phyloP scores from a whole-genome alignment of 345 rosid genomes.

The Dipteronia sinensis region DNA sequence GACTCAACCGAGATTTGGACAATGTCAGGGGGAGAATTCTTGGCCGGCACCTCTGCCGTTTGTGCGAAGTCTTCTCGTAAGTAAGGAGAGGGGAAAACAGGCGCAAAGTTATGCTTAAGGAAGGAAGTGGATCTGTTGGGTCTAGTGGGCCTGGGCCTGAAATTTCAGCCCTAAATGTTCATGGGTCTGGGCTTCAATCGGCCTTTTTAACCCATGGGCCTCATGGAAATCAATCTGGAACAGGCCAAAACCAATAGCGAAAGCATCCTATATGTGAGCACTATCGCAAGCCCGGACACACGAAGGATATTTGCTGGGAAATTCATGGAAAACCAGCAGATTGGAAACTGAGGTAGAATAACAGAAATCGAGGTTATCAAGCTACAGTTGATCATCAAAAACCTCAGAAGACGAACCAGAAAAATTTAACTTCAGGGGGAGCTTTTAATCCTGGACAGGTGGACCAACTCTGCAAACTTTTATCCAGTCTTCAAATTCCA shows the following conservation, averaged over 20 bases:
- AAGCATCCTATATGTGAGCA: neutral
- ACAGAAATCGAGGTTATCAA: neutral
- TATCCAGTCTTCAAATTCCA: neutral
- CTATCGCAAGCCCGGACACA: neutral
- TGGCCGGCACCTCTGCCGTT: neutral
- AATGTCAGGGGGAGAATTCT: neutral
- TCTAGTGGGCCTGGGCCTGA: no score
- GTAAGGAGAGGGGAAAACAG: neutral
- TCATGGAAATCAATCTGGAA: no score
- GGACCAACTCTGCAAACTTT: neutral
- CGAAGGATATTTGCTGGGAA: neutral
- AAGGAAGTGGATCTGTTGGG: no score
- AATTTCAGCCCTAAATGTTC: no score
- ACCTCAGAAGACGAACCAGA: no score
- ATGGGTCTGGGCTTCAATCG: no score
- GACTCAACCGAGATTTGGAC: neutral
- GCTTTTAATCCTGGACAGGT: no score
- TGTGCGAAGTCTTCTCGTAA: neutral
- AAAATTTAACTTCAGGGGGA: no score
- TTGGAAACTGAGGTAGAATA: neutral
- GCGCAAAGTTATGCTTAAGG: neutral
- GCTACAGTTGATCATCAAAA: neutral
- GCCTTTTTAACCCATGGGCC: no score
- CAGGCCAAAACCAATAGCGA: no score
- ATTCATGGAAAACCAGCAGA: neutral